Base-by-base conservation (phyloP, 352 stramenopile species). In the Phytopythium montanum region DNA sequence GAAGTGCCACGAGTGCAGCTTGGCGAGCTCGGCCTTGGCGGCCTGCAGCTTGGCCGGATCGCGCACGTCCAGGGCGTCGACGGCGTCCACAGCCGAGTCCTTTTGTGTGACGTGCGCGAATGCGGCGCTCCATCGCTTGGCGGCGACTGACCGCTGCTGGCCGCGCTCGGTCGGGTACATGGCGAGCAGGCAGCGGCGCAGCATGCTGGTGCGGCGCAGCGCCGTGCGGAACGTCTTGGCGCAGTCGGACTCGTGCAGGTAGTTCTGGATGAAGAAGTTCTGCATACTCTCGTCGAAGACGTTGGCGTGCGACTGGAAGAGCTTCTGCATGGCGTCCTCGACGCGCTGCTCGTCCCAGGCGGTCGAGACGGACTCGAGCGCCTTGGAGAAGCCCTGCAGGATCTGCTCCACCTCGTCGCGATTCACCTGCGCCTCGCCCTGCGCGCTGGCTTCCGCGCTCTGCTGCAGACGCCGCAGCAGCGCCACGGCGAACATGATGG, bases 261-360 rank as follows among this genome's bases (percentile, higher is more conserved):
- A 94, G 66, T 94, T 91, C 64, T 92, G 85, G 66, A 92, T 89
- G 68, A 94, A 90, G 57, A 90, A 94, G 51, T 87, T 84, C 42
- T 92, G 85, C 66, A 94, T 87, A 61, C 70, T 87, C 51, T 94
- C 85, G 46, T 94, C 85, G 67, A 94, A 94, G 21, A 94, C 82
- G 49, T 94, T 84, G 29, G 79, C 74, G 69, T 94, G 83, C 25
- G 81, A 88, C 34, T 82, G 64, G 52, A 92, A 94, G 10, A 90
- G 71, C 50, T 76, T 79, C 61, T 91, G 69, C 69, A 94, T 82
- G 25, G 82, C 75, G 44, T 81, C 72, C 53, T 92, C 82, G 8
- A 83, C 69, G 31, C 64, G 70, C 16, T 66, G 65, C 56, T 81
- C 70, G 52, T 77, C 76, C 74, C 58, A 73, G 36, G 68, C 74